Percentiles rank a stretch among this genome's conserved stretches.
Evolutionary conservation across 2,329 filamentous ascomycete species (phyloP).

Genomic region (Microdochium paspali): DNA sequence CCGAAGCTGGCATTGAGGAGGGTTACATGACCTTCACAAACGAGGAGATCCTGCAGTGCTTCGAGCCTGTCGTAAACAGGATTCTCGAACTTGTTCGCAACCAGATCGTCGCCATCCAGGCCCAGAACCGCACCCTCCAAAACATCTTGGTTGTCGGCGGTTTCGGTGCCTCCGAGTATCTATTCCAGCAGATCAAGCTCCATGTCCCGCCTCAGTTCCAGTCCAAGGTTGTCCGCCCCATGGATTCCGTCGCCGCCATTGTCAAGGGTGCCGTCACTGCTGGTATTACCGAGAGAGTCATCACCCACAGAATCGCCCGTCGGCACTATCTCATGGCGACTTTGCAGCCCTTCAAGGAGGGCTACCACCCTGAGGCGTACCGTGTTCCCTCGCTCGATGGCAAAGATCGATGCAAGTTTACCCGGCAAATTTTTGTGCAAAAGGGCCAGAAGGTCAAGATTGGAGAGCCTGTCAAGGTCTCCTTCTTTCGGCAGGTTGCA

Average conservation of each 20-base stretch:
- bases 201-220: slow-evolving; percentile 98
- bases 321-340: slow-evolving; percentile 99
- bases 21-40: slow-evolving; percentile 99
- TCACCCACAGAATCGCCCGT: slow-evolving; percentile 93
- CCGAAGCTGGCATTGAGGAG: slow-evolving; percentile 95
- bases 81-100: slow-evolving; percentile 94
- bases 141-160: slow-evolving; percentile 97
- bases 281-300: slow-evolving; percentile 91
- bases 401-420: slow-evolving; percentile 98
- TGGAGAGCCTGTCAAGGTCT: slow-evolving; percentile 96
- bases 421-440: slow-evolving; percentile 94
- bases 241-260: slow-evolving; percentile 98
- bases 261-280: slow-evolving; percentile 97
- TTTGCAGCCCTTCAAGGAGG: slow-evolving; percentile 96
- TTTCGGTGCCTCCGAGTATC: slow-evolving; percentile 95
- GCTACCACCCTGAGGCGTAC: slow-evolving; percentile 96
- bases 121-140: slow-evolving; percentile 87
- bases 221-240: slow-evolving; percentile 93
- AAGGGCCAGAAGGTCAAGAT: slow-evolving; percentile 99
- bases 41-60: slow-evolving; percentile 97
- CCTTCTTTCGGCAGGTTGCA: slow-evolving; percentile 95
- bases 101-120: slow-evolving; percentile 98
- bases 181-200: slow-evolving; percentile 98
- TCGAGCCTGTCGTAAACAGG: slow-evolving; percentile 94
- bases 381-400: slow-evolving; percentile 93